Conservation (phyloP, 1,284 basidiomycete genomes). For the Tranzscheliella williamsii region DNA sequence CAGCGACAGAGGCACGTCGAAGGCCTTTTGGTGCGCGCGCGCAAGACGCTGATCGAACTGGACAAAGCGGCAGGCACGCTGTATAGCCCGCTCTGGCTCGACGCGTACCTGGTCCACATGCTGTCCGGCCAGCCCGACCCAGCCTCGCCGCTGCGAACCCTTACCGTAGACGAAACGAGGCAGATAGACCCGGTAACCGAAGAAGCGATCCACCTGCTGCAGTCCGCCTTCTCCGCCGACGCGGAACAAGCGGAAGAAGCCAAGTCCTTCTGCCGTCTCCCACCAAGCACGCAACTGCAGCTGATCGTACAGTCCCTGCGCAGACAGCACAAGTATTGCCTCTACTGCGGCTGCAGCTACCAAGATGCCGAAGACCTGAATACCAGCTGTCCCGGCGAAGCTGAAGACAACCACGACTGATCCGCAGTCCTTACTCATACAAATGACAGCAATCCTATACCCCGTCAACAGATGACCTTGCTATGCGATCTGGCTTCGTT, state of each 20-base stretch:
- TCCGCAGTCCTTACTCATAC: too few relatives aligned
- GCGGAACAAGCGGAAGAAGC: constrained; percentile 7
- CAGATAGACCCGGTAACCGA: constrained; percentile 10
- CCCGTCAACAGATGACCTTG: too few relatives aligned
- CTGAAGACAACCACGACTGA: constrained; percentile 42
- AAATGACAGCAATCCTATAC: too few relatives aligned
- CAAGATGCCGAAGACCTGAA: constrained; percentile 2
- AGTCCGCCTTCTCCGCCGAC: constrained; percentile 6
- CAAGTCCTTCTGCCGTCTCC: constrained; percentile 5
- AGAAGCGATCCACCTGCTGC: constrained; percentile 15
- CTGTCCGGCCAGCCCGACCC: constrained; percentile 8
- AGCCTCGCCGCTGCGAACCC: not conserved
- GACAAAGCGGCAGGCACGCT: constrained; percentile 7
- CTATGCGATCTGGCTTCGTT: too few relatives aligned
- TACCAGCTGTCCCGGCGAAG: constrained; percentile 28
- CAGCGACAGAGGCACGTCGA: constrained; percentile 21
- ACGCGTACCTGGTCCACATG: constrained; percentile 8
- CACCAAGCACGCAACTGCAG: constrained; percentile 14
- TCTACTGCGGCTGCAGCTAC: constrained; percentile 44
- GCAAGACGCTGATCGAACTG: constrained; percentile 27
- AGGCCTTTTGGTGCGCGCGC: constrained; percentile 20
- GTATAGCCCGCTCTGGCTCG: constrained; percentile 47
- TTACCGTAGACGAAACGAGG: constrained; percentile 16
- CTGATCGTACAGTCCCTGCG: constrained; percentile 21
- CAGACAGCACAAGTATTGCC: constrained; percentile 17